Evolutionary conservation across 2,329 filamentous ascomycete species (phyloP), one percentile per base, ranked within the genome.

Genomic region (Xylariaceae sp.): DNA sequence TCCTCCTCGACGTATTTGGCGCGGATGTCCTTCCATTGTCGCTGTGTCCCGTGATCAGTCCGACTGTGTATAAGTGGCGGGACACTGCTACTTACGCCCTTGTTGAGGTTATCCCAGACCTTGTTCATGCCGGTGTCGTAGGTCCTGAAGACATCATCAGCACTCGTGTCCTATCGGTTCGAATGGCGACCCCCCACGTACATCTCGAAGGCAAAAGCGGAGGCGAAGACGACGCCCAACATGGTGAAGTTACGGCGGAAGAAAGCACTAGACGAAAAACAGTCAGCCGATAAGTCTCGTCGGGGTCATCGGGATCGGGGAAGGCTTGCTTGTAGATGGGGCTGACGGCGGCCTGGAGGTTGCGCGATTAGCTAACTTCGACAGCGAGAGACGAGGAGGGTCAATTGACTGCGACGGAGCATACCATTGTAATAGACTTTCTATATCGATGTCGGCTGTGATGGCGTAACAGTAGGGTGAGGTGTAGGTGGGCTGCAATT

Each of bases 11-110:
- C 72, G 73, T 96, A 99, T 74, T 81, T 86, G 72, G 85, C 76
- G 76, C 95, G 92, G 78, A 99, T 96, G 72, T 99, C 94, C 82
- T 96, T 96, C 94, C 94, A 97, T 95, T 96, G 92, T 67, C 92
- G 90, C 92, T 97, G 67, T 62, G 42, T 30, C 41, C 43, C 61
- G 72, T 57, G 74, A 69, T 61, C 15, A 40, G 19, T 33, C 39
- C 39, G n/a, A n/a, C 14, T 14, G 18, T 44, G 38, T 14, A 42
- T 18, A 27, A 12, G 17, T 17, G 42, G n/a, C 17, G 19, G 18
- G 15, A 14, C 12, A 27, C 14, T 10, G 30, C 17, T 42, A 85
- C 89, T 67, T 89, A 96, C 92, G 66, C 94, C 94, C 66, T 80
- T 82, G 84, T 99, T 99, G 70, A 91, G 73, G 69, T 73, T 80